Evolutionary conservation across 352 stramenopile species (phyloP), one percentile per base, ranked within the genome.

Genomic region (Globisporangium perplexum): DNA sequence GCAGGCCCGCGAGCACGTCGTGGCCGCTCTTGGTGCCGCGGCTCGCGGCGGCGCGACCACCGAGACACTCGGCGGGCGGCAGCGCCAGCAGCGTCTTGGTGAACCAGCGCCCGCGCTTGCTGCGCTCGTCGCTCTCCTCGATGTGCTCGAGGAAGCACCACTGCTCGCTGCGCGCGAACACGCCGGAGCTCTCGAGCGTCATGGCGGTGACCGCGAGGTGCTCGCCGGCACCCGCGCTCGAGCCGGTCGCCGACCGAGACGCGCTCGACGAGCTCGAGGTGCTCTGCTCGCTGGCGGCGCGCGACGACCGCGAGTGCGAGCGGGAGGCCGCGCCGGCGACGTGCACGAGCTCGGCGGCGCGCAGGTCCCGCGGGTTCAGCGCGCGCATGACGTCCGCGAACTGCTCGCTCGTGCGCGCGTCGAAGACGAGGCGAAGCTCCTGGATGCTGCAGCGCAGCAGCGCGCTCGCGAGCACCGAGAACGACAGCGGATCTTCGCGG

Each of bases 1-100:
- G 65, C 20, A 74, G 80, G 35, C 70, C 74, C 36, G 71, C 71
- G 43, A 75, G 57, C 7, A 83, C 69, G 44, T 73, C 63, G 12
- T 71, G 65, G 22, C 68, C 64, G 26, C 74, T 59, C 24, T 56
- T 60, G n/a, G 54, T 26, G 18, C 15, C 10, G 33, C 33, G 33
- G 11, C 50, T 52, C 4, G 53, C 44, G 17, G 44, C 52, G 17
- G 43, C 30, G 18, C 41, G 43, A 35, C 57, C 46, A 17, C 57
- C 39, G 11, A 64, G 48, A 20, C 69, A 52, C 20, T 65, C 60
- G 4, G 47, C 56, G 3, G 58, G 57, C 7, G 53, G 43, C 10
- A 76, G 43, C 2, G 67, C 69, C 24, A 68, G 53, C 1, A 79
- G 54, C 0, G 70, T 79, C 53, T 66, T 65, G 6, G 60, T 66